Base-by-base conservation (phyloP, 2,329 filamentous ascomycete species). In the Moelleriella libera region DNA sequence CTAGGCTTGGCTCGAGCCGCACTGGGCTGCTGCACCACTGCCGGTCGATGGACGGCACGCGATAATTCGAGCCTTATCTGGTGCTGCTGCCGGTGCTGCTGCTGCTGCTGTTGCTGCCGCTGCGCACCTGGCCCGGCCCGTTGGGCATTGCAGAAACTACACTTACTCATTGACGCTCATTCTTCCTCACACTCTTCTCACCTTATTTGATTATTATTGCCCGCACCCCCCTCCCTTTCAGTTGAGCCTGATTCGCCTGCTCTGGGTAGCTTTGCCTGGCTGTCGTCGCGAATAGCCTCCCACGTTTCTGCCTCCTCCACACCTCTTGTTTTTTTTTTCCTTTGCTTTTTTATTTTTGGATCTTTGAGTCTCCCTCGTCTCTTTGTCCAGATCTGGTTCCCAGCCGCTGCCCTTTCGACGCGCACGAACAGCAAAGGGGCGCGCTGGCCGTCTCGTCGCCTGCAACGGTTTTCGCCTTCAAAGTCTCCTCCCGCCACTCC, bases 211-310 rank as follows among this genome's bases (percentile, higher is more conserved):
- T 21, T 21, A 21, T 21, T 21, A 21, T 21, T 37, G 32, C 32
- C 32, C 32, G 4, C 32, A 8, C 32, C 32, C 12, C 32, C 32
- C 32, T 37, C 32, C 12, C 32, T 37, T 37, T 37, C 44, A 5
- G 44, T 30, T 34, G 12, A 34, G 37, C 31, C 34, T 42, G 14
- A 40, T 41, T 44, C 43, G 47, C 47, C 30, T n/a, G 40, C 14
- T 45, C 11, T 37, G 32, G 28, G 29, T 9, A 48, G 41, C 34
- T 44, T 45, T 10, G 43, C 39, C 46, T 32, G 44, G 44, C 45
- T 34, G 44, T 40, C 34, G 44, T 50, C 46, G 49, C 49, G 49
- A 50, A 50, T 48, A 46, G 42, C 49, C 44, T 50, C 49, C 46
- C 44, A 40, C 46, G 45, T 44, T 44, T 39, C 46, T 41, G 42